A percentile compares a stretch with the other conserved stretches of the same genome.
Evolutionary conservation across 768 basidiomycete genomes (phyloP).

Genomic region (Rhodosporidiobolus sp.): DNA sequence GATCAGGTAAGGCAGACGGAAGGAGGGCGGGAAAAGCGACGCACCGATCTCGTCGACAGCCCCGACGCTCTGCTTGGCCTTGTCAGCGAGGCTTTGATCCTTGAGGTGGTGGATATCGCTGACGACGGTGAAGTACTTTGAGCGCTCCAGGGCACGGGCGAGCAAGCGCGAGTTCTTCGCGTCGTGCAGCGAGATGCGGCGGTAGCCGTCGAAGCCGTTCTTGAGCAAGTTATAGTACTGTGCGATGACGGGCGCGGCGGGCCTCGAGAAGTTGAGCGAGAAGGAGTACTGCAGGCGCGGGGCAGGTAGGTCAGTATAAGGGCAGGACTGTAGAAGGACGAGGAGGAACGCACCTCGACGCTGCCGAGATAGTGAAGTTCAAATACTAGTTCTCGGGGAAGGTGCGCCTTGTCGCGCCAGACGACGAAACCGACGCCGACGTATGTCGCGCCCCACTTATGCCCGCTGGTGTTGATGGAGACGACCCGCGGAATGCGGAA

Average conservation of each 20-base stretch:
- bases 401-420: slow-evolving; percentile 57
- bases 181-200: slow-evolving; percentile 55
- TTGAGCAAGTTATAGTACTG: slow-evolving; percentile 40
- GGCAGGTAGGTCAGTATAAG: neutral
- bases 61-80: slow-evolving; percentile 48
- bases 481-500: slow-evolving; percentile 47
- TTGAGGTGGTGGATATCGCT: slow-evolving; percentile 57
- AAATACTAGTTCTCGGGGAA: slow-evolving; percentile 70
- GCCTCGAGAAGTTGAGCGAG: slow-evolving; percentile 51
- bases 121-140: slow-evolving; percentile 52
- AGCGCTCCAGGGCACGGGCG: slow-evolving; percentile 62
- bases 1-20: too few relatives aligned
- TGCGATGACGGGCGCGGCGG: slow-evolving; percentile 40
- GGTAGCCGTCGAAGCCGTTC: slow-evolving; percentile 51
- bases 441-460: slow-evolving; percentile 23
- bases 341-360: neutral
- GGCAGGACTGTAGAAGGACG: too few relatives aligned
- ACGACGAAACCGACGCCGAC: slow-evolving; percentile 61
- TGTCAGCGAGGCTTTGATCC: slow-evolving; percentile 39
- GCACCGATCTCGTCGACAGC: slow-evolving; percentile 55
- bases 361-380: slow-evolving; percentile 51
- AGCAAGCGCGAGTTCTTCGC: slow-evolving; percentile 56
- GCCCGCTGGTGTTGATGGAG: slow-evolving; percentile 10
- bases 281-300: slow-evolving; percentile 65
- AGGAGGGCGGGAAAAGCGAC: neutral